Base-by-base conservation (phyloP, 2,329 filamentous ascomycete genomes). In the Cladophialophora carrionii region DNA sequence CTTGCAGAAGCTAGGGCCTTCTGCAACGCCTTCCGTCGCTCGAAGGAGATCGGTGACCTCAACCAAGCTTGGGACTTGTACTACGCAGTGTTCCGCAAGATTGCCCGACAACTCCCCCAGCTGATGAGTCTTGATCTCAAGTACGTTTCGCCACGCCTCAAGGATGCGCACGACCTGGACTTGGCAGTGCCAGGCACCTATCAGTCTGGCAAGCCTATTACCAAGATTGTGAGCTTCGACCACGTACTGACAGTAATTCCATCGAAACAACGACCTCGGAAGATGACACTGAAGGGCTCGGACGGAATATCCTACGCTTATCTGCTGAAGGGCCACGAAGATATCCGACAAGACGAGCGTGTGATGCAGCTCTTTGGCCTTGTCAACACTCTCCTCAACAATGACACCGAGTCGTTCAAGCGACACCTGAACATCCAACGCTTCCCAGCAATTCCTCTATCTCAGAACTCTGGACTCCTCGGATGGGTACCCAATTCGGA, bases 41-140 rank as follows among this genome's bases (percentile, higher is more conserved):
- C 91, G n/a, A 85, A 88, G 57, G 95, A 99, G 74, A 88, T 95
- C 66, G 94, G 91, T 55, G 96, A 99, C 76, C 86, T 99, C 53
- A 99, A 98, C 74, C 92, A 96, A 78, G 95, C 95, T 6, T 99
- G 95, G 95, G 96, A 99, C 78, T 85, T 99, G 14, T 99, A 99
- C 79, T 99, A 99, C 78, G 92, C 96, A 71, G 95, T 98, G 0
- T 99, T 99, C 87, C 88, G 93, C 67, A 91, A 96, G 75, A 98
- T 99, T 75, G 90, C 90, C 55, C 87, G 94, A 68, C 96, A 99
- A 78, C 81, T 99, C 55, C 93, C 92, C 3, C 95, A 98, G 73
- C 85, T 99, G 70, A 96, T 92, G 72, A 91, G 89, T 61, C 84
- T 99, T 49, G 96, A 99, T 78, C 83, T 99, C 72, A 92, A 96